Conservation (phyloP, 2,329 filamentous ascomycete species). For the Dactylellina sp. region DNA sequence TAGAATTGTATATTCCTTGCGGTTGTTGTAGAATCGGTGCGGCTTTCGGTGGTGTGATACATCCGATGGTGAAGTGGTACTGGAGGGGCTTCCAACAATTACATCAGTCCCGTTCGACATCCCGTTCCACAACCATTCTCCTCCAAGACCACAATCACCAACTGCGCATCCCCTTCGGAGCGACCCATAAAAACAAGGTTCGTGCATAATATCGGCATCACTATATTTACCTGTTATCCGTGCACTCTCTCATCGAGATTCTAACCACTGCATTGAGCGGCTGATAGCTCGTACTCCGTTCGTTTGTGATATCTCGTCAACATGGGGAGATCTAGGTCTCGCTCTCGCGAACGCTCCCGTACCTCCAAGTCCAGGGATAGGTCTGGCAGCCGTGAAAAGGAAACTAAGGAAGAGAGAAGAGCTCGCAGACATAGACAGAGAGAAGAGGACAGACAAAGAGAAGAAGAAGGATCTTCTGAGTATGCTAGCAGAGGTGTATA, state of each 20-base stretch:
- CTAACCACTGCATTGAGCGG: constrained; percentile 4
- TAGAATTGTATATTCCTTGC: constrained; percentile 32
- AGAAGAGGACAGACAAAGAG: constrained; percentile 31
- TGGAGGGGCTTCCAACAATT: constrained; percentile 13
- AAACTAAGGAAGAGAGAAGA: constrained; percentile 49
- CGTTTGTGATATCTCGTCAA: constrained; percentile 30
- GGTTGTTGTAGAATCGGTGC: constrained; percentile 31
- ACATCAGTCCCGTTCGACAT: constrained; percentile 39
- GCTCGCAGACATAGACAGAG: constrained; percentile 43
- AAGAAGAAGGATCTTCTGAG: constrained; percentile 19
- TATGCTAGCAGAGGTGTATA: constrained; percentile 23
- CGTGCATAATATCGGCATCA: constrained; percentile 30
- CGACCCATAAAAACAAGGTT: constrained; percentile 40
- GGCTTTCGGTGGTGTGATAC: constrained; percentile 41
- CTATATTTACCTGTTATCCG: constrained; percentile 17
- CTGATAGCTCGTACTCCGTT: constrained; percentile 17
- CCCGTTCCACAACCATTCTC: constrained; percentile 22
- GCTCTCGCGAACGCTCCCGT: constrained; percentile 41
- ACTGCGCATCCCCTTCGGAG: constrained; percentile 14
- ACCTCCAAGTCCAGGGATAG: constrained; percentile 39
- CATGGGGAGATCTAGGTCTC: constrained; percentile 52
- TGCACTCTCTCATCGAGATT: constrained; percentile 15
- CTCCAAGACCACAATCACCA: constrained; percentile 24
- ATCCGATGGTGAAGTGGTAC: constrained; percentile 32
- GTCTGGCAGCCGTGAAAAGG: constrained; percentile 30